Percentiles rank a stretch among this genome's conserved stretches.
Evolutionary conservation across 768 basidiomycete genomes (phyloP).

Genomic region (Phlegmacium glaucopus): DNA sequence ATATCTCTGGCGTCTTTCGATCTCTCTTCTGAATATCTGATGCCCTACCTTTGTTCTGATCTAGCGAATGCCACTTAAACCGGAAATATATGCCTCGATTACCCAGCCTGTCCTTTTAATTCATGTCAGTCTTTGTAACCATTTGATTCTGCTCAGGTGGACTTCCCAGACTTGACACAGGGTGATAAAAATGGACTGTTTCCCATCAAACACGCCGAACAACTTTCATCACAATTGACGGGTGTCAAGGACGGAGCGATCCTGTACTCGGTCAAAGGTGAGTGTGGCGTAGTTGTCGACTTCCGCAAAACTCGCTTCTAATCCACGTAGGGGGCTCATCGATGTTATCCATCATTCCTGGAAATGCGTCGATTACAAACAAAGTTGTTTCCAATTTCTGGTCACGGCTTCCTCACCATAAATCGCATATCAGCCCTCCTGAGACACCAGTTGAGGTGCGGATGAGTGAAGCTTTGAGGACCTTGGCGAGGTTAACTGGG

Average conservation of each 20-base stretch:
- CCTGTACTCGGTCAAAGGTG: constrained; percentile 63
- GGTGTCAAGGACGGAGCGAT: constrained; percentile 48
- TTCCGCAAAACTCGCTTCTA: not conserved
- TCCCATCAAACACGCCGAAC: constrained; percentile 55
- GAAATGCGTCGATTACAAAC: constrained; percentile 59
- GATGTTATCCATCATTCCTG: constrained; percentile 51
- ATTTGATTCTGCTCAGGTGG: not conserved
- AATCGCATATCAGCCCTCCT: constrained; percentile 45
- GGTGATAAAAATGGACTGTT: constrained; percentile 56
- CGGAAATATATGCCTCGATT: constrained; percentile 47
- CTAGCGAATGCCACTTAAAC: constrained; percentile 54
- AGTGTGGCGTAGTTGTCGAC: not conserved
- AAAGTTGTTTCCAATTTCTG: constrained; percentile 64
- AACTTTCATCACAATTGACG: constrained; percentile 43
- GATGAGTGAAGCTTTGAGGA: constrained; percentile 51
- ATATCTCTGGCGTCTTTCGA: not conserved
- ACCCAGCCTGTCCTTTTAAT: constrained; percentile 65
- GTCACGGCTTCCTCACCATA: constrained; percentile 43
- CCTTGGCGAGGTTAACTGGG: constrained; percentile 48
- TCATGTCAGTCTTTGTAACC: constrained; percentile 41
- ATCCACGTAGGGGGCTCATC: constrained; percentile 45
- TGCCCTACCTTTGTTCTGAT: not conserved
- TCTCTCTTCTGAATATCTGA: no score
- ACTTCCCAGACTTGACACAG: constrained; percentile 29
- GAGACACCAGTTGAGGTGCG: constrained; percentile 37